These are phyloP conservation scores for Aspergillus viridinutans DNA, from an alignment of 2,329 filamentous ascomycete species.

Conservation along the genomic window DNA sequence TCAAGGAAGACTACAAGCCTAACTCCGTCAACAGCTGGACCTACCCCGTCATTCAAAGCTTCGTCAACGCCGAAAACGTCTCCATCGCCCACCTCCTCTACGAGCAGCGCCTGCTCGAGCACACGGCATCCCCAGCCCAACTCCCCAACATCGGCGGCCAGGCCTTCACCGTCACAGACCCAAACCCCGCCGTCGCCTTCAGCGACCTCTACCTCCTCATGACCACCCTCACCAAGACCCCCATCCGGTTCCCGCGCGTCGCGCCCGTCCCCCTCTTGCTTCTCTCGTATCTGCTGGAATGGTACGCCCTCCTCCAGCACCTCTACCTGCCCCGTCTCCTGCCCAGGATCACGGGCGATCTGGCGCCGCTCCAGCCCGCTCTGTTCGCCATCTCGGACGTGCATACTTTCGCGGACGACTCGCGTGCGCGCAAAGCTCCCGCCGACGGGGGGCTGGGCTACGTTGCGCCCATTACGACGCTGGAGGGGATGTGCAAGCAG, in stretches of 20 bases:
- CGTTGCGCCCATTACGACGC: constrained; percentile 24
- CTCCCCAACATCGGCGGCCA: constrained; percentile 40
- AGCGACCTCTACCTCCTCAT: constrained; percentile 29
- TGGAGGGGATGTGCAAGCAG: constrained; percentile 32
- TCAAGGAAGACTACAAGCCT: background rate
- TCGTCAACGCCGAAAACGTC: constrained; percentile 50
- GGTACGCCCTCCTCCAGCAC: constrained; percentile 26
- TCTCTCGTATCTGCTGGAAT: constrained; percentile 29
- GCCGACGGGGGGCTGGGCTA: constrained; percentile 32
- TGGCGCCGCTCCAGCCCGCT: constrained; percentile 29
- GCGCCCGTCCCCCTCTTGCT: constrained; percentile 26
- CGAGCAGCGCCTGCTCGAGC: constrained; percentile 48
- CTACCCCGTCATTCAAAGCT: constrained; percentile 46
- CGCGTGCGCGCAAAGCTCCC: constrained; percentile 21
- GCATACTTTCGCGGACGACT: constrained; percentile 27
- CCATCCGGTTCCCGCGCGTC: constrained; percentile 23
- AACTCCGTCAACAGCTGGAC: constrained; percentile 36
- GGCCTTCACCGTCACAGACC: constrained; percentile 51
- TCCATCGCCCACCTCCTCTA: constrained; percentile 52
- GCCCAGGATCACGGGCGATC: constrained; percentile 21
- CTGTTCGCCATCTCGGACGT: constrained; percentile 29
- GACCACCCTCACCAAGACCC: constrained; percentile 26
- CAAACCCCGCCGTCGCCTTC: constrained; percentile 41
- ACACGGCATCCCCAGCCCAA: constrained; percentile 12
- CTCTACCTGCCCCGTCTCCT: constrained; percentile 23